These are phyloP conservation scores for Daldinia childiae DNA, from an alignment of 495 filamentous ascomycete species.

Conservation along the genomic window DNA sequence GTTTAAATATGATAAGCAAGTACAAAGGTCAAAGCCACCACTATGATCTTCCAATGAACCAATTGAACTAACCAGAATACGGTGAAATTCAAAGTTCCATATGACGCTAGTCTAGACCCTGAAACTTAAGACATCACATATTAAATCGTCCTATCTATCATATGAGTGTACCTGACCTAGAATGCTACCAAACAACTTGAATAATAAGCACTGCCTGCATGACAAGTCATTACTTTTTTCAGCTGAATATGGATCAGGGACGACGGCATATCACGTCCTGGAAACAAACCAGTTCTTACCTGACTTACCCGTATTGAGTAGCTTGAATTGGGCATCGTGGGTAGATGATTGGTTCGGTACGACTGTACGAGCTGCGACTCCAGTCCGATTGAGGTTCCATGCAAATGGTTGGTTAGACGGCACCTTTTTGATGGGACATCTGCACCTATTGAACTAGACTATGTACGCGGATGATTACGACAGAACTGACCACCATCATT, in stretches of 20 bases:
- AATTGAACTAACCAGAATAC: not conserved
- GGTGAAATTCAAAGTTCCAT: not conserved
- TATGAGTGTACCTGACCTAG: constrained; percentile 6
- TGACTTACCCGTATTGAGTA: constrained; percentile 9
- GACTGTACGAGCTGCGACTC: not conserved
- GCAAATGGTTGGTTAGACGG: constrained; percentile 13
- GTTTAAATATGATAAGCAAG: no score
- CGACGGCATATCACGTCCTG: not conserved
- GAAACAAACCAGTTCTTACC: constrained; percentile 1
- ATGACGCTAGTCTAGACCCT: not conserved
- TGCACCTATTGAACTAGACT: constrained; percentile 2
- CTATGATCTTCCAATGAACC: no score
- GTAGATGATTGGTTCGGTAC: constrained; percentile 25
- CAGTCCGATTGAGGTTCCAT: constrained; percentile 16
- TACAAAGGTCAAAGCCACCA: no score
- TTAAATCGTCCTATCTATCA: not conserved
- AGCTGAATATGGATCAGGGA: constrained; percentile 18
- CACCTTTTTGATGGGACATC: not conserved
- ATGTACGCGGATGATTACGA: constrained; percentile 18
- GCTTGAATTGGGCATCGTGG: constrained; percentile 11
- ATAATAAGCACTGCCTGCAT: constrained; percentile 8
- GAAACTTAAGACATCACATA: not conserved
- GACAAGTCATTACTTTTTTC: constrained; percentile 30
- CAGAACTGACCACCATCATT: constrained; percentile 8
- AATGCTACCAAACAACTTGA: constrained; percentile 8